These are phyloP conservation scores for Juglanconis juglandina DNA, from an alignment of 2,329 filamentous ascomycete genomes.

Conservation along the genomic window DNA sequence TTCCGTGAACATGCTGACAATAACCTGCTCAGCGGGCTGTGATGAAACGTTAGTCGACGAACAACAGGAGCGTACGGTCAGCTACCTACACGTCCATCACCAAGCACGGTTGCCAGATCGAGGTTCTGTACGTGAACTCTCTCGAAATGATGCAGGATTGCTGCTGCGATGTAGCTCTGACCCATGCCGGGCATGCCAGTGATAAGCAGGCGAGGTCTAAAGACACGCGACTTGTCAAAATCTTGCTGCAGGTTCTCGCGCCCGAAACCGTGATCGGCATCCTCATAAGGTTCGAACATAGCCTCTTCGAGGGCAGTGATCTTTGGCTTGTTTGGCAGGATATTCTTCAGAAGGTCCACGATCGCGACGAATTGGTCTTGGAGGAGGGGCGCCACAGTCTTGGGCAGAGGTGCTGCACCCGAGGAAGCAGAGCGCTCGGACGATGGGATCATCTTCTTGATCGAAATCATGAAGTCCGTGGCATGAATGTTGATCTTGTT, in stretches of 20 bases:
- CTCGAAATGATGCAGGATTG: constrained; percentile 86
- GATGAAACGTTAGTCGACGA: constrained; percentile 25
- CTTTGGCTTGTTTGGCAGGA: constrained; percentile 81
- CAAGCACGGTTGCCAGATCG: constrained; percentile 81
- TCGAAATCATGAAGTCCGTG: constrained; percentile 94
- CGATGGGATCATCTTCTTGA: constrained; percentile 94
- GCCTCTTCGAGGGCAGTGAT: constrained; percentile 90
- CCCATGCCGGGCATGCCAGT: constrained; percentile 86
- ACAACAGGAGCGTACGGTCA: background rate
- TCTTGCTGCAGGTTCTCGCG: constrained; percentile 72
- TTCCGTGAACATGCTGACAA: constrained; percentile 88
- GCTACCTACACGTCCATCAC: constrained; percentile 68
- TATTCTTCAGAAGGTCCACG: constrained; percentile 64
- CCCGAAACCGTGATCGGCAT: constrained; percentile 78
- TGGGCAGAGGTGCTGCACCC: constrained; percentile 75
- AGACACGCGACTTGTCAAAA: constrained; percentile 84
- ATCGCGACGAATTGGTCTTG: constrained; percentile 69
- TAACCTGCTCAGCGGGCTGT: constrained; percentile 75
- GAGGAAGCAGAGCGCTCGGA: constrained; percentile 87
- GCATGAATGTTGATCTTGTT: constrained; percentile 80
- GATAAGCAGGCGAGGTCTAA: constrained; percentile 82
- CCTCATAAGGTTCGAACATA: constrained; percentile 81
- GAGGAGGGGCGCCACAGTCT: constrained; percentile 76
- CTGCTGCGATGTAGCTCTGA: constrained; percentile 81
- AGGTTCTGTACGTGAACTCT: constrained; percentile 93